Base-by-base conservation (phyloP, 768 basidiomycete genomes). In the Lentinula aciculospora region DNA sequence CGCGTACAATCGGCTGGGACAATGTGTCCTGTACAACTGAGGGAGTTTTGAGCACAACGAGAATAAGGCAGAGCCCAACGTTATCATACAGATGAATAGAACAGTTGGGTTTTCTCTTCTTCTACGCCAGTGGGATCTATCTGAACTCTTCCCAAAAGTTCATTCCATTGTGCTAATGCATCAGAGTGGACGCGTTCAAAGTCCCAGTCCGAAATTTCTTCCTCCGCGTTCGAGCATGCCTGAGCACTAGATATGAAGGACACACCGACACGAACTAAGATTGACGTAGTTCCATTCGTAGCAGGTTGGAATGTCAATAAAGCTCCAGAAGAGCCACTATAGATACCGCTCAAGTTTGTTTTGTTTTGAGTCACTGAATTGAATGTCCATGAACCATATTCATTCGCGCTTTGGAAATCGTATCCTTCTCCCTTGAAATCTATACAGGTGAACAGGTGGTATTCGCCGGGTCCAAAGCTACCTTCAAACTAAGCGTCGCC, bases 241-340 rank as follows among this genome's bases (percentile, higher is more conserved):
- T 85, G 84, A 1, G 74, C 74, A 21, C 73, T 71, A 3, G 84
- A 86, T 53, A 86, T 81, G 61, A 86, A 77, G 0, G 84, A 85
- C 5, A 87, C 77, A n/a, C 85, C 84, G 3, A 81, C 77, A n/a
- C 84, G 80, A 1, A 74, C 82, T 21, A 84, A 71, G 58, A 87
- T 80, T 1, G 75, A 71, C 0, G 79, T 80, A 8, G 64, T 59
- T n/a, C 59, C 62, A 34, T 10, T 59, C 51, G n/a, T 65, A 62
- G 5, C 63, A 4, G 77, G 80, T 1, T 65, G 65, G 69, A 83
- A 84, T 0, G 80, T 80, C 48, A 84, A 69, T 7, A 56, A 61
- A 1, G 77, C 81, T 12, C 84, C 83, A 40, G 44, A 47, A 34
- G 46, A 32, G 15, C 56, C 46, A 23, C 28, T 45, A 23, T 47